phyloP scores from a whole-genome alignment of 495 filamentous ascomycete species.

The Xylaria castorea region DNA sequence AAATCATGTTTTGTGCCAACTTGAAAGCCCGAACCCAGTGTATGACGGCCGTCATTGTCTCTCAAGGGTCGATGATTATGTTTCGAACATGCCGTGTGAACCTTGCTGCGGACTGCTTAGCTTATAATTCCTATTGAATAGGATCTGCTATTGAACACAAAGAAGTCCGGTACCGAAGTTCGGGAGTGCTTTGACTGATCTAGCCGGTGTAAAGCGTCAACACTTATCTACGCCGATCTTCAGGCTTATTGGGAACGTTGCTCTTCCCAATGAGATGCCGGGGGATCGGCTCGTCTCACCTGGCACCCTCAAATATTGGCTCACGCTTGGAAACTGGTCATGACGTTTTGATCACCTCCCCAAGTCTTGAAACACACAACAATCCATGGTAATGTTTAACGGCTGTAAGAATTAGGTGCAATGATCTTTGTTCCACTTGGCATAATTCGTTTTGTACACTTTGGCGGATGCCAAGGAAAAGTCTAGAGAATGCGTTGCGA shows the following conservation, averaged over 20 bases:
- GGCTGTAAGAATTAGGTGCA: conserved; percentile 17
- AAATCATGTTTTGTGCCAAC: not conserved
- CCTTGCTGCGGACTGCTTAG: not conserved
- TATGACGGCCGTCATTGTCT: not conserved
- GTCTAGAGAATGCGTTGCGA: conserved; percentile 41
- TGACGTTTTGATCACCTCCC: conserved; percentile 4
- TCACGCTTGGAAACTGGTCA: not conserved
- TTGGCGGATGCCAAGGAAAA: conserved; percentile 35
- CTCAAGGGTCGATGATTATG: not conserved
- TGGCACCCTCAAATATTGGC: not conserved
- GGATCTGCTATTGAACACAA: not conserved
- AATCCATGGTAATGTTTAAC: conserved; percentile 12
- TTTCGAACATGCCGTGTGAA: conserved; percentile 21
- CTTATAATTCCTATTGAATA: not conserved
- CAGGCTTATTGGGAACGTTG: not conserved
- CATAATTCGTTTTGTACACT: conserved; percentile 42
- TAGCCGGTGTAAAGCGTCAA: conserved; percentile 9
- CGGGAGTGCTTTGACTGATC: conserved; percentile 19
- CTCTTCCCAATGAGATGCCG: not conserved
- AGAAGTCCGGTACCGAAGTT: conserved; percentile 10
- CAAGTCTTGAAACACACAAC: conserved; percentile 13
- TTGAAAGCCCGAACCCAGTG: not conserved
- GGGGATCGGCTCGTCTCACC: conserved; percentile 12
- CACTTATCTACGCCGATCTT: conserved; percentile 4
- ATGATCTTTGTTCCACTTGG: conserved; percentile 32